Percentiles rank a stretch among this genome's conserved stretches.
phyloP scores from a whole-genome alignment of 2,329 filamentous ascomycete species.

The Curvularia lunata region DNA sequence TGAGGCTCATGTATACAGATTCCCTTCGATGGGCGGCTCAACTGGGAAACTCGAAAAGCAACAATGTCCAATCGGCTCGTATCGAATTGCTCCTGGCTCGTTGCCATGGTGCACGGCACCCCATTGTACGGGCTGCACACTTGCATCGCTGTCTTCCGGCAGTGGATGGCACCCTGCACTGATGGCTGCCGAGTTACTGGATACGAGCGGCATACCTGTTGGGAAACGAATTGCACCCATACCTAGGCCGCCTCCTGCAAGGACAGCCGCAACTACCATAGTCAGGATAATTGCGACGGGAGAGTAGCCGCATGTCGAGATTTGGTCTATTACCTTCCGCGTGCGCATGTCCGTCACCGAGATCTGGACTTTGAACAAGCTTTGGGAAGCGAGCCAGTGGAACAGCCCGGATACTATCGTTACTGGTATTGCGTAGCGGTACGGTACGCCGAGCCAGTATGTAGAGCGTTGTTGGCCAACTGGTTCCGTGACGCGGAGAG shows the following conservation, averaged over 20 bases:
- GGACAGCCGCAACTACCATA: constrained; percentile 12
- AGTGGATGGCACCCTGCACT: constrained; percentile 43
- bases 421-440: constrained; percentile 48
- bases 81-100: no score
- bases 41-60: constrained; percentile 29
- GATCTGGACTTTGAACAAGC: constrained; percentile 42
- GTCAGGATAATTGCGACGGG: constrained; percentile 19
- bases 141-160: constrained; percentile 20
- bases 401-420: constrained; percentile 40
- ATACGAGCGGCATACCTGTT: constrained; percentile 37
- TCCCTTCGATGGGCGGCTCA: constrained; percentile 15
- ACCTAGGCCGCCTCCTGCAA: constrained; percentile 18
- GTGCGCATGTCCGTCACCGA: background rate
- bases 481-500: constrained; percentile 49
- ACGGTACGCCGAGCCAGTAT: constrained; percentile 53
- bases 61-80: constrained; percentile 24
- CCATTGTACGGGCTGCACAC: constrained; percentile 35
- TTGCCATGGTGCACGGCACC: constrained; percentile 24
- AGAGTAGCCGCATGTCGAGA: constrained; percentile 17
- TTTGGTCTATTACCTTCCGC: background rate
- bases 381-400: constrained; percentile 55
- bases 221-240: constrained; percentile 24
- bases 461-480: constrained; percentile 48
- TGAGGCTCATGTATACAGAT: constrained; percentile 14
- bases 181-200: constrained; percentile 41